Evolutionary conservation across 345 rosid species (phyloP).

Genomic region (Turnera subulata): DNA sequence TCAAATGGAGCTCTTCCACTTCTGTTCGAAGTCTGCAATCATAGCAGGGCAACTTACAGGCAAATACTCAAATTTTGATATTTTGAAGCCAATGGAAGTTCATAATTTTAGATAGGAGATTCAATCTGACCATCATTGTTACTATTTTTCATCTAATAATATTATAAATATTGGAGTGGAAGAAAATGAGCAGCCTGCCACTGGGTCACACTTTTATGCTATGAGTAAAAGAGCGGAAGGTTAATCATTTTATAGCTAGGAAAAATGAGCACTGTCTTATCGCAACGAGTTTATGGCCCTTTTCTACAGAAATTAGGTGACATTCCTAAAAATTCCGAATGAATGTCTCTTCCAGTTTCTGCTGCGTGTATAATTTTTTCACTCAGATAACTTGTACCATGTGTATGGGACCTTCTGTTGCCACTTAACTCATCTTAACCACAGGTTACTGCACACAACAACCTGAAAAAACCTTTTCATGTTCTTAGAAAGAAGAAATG

Average conservation of each 20-base stretch:
- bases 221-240: not conserved
- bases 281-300: no score
- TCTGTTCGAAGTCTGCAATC: constrained; percentile 65
- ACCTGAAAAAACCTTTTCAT: no score
- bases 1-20: constrained; percentile 72
- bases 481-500: not conserved
- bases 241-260: no score
- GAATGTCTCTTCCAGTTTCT: no score
- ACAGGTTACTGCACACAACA: not conserved
- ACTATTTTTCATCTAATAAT: not conserved
- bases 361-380: no score
- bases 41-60: not conserved
- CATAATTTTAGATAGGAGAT: no score
- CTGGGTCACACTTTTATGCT: not conserved
- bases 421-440: not conserved
- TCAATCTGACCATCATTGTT: no score
- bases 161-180: not conserved
- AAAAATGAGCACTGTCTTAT: no score
- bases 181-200: not conserved
- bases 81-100: no score
- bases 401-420: no score
- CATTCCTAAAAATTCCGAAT: not conserved
- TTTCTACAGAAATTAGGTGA: not conserved
- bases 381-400: no score
- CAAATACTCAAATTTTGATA: no score